These are phyloP conservation scores for Rhodotorula sp. DNA, from an alignment of 1,284 basidiomycete genomes.

Conservation along the genomic window DNA sequence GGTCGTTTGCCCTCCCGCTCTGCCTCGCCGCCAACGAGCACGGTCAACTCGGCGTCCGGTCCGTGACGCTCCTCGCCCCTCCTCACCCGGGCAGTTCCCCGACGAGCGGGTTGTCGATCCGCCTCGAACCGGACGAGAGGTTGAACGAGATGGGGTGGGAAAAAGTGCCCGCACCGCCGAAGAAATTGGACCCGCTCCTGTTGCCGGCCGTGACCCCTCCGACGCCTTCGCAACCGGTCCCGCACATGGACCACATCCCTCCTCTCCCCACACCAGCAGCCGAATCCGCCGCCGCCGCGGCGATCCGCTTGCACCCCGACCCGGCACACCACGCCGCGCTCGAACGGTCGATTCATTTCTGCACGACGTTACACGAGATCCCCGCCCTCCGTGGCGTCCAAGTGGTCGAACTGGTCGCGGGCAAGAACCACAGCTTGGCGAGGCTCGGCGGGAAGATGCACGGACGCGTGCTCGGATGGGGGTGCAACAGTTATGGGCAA, in stretches of 20 bases:
- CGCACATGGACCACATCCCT: slow-evolving; percentile 2
- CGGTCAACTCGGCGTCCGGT: slow-evolving; percentile 79
- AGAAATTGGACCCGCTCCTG: slow-evolving; percentile 49
- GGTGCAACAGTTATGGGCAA: slow-evolving; percentile 68
- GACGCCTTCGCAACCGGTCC: slow-evolving; percentile 1
- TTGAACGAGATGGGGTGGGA: slow-evolving; percentile 21
- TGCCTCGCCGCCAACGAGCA: slow-evolving; percentile 74
- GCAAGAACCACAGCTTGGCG: slow-evolving; percentile 70
- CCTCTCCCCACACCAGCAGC: not conserved
- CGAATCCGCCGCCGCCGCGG: slow-evolving; percentile 37
- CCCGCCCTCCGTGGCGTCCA: slow-evolving; percentile 68
- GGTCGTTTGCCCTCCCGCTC: slow-evolving; percentile 76
- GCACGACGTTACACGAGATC: slow-evolving; percentile 73
- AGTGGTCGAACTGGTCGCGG: slow-evolving; percentile 70
- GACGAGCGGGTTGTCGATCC: slow-evolving; percentile 52
- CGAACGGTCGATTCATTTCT: slow-evolving; percentile 62
- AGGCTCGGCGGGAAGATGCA: slow-evolving; percentile 56
- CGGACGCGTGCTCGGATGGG: slow-evolving; percentile 84
- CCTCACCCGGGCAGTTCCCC: slow-evolving; percentile 47
- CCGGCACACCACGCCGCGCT: slow-evolving; percentile 19
- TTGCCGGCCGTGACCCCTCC: slow-evolving; percentile 40
- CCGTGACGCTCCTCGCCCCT: slow-evolving; percentile 51
- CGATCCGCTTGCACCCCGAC: slow-evolving; percentile 20
- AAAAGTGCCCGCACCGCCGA: slow-evolving; percentile 45
- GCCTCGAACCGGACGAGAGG: slow-evolving; percentile 26